Evolutionary conservation across 1,284 basidiomycete species (phyloP), one percentile per base, ranked within the genome.

Genomic region (Veloporphyrellus conicus): DNA sequence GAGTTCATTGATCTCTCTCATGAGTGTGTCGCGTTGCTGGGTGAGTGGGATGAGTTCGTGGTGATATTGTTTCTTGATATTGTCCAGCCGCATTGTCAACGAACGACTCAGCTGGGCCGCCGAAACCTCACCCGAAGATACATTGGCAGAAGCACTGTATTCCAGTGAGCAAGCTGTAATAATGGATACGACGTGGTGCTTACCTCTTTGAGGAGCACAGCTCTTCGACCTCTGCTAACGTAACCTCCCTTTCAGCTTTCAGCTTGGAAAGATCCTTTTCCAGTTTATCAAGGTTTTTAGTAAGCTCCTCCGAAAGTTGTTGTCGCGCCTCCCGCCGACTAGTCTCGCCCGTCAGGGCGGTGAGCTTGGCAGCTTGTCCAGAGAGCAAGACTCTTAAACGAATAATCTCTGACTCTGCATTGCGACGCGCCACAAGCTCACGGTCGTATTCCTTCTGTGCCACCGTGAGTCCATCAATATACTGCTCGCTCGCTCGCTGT

Each of bases 401-500:
- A 15, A 84, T 87, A 54, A 97, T 89, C 70, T 96, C 93, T 0
- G 88, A 84, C 70, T 98, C 93, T 3, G 91, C 90, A 54, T 96
- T 93, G 19, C 87, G 81, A 18, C 94, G 80, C 25, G 86, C 82
- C 46, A 88, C 83, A 38, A 93, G 76, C 68, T 98, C 94, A 48
- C 81, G 82, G 64, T 96, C 93, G 63, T 94, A 97, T 66, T 98
- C 94, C 44, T 88, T 85, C 55, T 93, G 89, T 2, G 95, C 94
- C 34, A 93, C 89, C 1, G 85, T 87, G 47, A 98, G 74, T 14
- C 95, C 94, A 54, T 94, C 89, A 49, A 93, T 89, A 56, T 91
- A 93, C 59, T 92, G 89, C 62, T 90, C 89, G 64, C 91, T 95
- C 38, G 86, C 81, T 45, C 91, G 75, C 90, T 93, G 62, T 34